Base-by-base conservation (phyloP, 768 basidiomycete genomes). In the Tremella mesenterica region DNA sequence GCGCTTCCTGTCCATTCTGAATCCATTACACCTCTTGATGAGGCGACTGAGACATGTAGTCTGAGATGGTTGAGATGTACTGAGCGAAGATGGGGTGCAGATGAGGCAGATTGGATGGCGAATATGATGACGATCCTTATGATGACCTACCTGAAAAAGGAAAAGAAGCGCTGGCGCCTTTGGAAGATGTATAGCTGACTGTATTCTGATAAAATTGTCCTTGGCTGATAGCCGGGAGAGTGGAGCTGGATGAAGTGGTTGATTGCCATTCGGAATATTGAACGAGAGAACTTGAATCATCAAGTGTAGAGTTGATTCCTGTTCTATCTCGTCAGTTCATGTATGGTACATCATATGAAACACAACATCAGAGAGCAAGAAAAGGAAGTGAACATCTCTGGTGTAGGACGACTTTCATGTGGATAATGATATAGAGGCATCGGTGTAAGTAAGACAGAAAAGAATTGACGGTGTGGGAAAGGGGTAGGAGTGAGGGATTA, bases 181-280 rank as follows among this genome's bases (percentile, higher is more conserved):
- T 50, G n/a, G 53, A 31, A 25, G 60, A 50, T 8, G 67, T 66
- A 34, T 66, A 69, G 48, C 62, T 64, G 12, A 69, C 49, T 10
- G 67, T 69, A 12, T 58, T 43, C 14, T 57, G 27, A 45, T 52
- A 60, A 52, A 69, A 64, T 6, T 8, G 25, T 3, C 63, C 64
- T 23, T 18, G 41, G 12, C 53, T 31, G 49, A 69, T 63, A 10
- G 64, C 61, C 4, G 50, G 33, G 18, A 58, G 30, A 25, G 43
- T 30, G 7, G 47, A 49, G 3, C 44, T 8, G 7, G 41, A 12
- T 12, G 60, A 12, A 4, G 51, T 38, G 27, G 58, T 54, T 9
- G 60, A 59, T 9, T 50, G 50, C 38, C 61, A 69, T 8, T 60
- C 64, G 4, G 51, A 36, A 41, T 69, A 69, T 13, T 43, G 53